Evolutionary conservation across 805 yeast genomes (phyloP).

Genomic region (Candida nonsorbophila): DNA sequence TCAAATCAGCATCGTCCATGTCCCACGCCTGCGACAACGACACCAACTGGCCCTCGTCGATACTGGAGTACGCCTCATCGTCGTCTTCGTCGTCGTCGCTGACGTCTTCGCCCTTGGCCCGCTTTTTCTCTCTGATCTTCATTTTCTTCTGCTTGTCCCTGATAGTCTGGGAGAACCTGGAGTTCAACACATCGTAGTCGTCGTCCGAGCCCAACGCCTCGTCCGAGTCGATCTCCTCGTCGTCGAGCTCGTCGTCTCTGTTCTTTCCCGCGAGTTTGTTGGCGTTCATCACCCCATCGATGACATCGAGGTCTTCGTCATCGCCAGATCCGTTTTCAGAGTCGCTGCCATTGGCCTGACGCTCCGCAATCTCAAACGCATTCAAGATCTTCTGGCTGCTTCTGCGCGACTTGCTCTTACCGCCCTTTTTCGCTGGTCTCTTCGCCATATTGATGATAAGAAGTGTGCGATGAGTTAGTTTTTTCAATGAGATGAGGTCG

Average conservation of each 20-base stretch:
- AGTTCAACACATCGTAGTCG: conserved; percentile 55
- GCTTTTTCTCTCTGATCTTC: conserved; percentile 24
- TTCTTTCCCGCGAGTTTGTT: conserved; percentile 23
- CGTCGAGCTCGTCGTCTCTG: conserved; percentile 36
- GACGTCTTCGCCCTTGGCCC: conserved; percentile 20
- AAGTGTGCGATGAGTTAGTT: conserved; percentile 8
- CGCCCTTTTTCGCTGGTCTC: conserved; percentile 12
- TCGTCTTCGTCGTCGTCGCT: conserved; percentile 34
- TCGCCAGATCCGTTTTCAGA: conserved; percentile 13
- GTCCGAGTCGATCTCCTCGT: conserved; percentile 76
- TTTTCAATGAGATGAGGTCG: conserved; percentile 4
- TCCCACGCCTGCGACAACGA: conserved; percentile 90
- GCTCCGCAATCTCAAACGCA: conserved; percentile 42
- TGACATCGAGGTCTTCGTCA: conserved; percentile 21
- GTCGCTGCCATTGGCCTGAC: conserved; percentile 23
- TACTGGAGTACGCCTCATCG: conserved; percentile 63
- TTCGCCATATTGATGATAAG: conserved; percentile 12
- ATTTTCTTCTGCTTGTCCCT: conserved; percentile 47
- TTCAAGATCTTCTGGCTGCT: conserved; percentile 32
- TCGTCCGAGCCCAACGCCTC: conserved; percentile 85
- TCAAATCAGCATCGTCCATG: conserved; percentile 53
- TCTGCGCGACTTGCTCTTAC: conserved; percentile 20
- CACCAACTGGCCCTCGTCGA: conserved; percentile 71
- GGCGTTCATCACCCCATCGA: conserved; percentile 39
- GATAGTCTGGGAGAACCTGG: conserved; percentile 64